Evolutionary conservation across 768 basidiomycete genomes (phyloP).

Genomic region (Tulasnella sp.): DNA sequence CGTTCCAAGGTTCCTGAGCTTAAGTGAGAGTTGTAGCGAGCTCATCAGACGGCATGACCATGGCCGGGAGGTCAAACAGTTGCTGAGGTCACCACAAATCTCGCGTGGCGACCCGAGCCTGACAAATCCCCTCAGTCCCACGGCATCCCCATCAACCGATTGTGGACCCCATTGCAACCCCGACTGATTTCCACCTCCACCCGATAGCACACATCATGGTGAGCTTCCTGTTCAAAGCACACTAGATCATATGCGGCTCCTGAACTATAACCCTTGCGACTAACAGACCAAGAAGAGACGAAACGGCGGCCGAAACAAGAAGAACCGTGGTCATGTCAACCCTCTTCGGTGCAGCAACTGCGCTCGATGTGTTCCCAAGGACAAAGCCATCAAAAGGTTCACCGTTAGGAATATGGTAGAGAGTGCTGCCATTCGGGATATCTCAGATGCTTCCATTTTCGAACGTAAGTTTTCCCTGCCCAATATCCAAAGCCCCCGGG

Average conservation of each 20-base stretch:
- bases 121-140: not conserved
- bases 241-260: not conserved
- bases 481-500: too few relatives aligned
- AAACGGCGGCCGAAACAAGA: slow-evolving; percentile 99
- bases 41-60: not conserved
- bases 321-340: slow-evolving; percentile 91
- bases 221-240: not conserved
- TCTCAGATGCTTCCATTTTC: slow-evolving; percentile 93
- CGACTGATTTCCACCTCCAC: not conserved
- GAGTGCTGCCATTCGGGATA: slow-evolving; percentile 94
- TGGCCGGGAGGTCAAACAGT: not conserved
- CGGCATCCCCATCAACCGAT: slow-evolving; percentile 5
- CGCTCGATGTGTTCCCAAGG: slow-evolving; percentile 94
- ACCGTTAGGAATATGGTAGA: slow-evolving; percentile 99
- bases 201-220: slow-evolving; percentile 6
- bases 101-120: not conserved
- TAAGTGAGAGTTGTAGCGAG: not conserved
- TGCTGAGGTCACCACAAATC: not conserved
- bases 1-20: not conserved
- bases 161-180: not conserved
- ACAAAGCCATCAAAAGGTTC: slow-evolving; percentile 99
- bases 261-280: not conserved
- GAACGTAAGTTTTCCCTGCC: slow-evolving; percentile 54
- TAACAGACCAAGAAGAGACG: slow-evolving; percentile 97
- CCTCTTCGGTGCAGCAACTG: slow-evolving; percentile 99